A percentile compares a stretch with the other conserved stretches of the same genome.
These are phyloP conservation scores for Salvia miltiorrhiza DNA, from an alignment of 257 asterid species.

Conservation along the genomic window DNA sequence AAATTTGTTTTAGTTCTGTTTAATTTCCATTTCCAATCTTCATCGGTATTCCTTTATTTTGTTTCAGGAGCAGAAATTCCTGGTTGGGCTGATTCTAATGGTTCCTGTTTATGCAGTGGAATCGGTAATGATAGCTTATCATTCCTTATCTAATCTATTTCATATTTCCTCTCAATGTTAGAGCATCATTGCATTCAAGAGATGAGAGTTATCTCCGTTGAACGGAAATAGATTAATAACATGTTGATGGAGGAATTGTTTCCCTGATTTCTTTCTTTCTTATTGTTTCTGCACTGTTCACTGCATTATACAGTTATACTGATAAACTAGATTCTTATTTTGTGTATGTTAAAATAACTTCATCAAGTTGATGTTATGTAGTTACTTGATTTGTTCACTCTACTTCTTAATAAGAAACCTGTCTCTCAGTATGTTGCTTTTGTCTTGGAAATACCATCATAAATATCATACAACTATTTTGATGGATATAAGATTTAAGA, in stretches of 20 bases:
- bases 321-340: background rate
- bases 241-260: background rate
- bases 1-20: background rate
- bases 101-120: conserved; percentile 99
- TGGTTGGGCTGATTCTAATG: conserved; percentile 89
- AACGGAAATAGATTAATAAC: background rate
- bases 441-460: background rate
- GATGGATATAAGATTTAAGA: background rate
- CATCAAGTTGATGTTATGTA: background rate
- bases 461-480: background rate
- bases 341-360: conserved; percentile 3
- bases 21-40: conserved; percentile 4
- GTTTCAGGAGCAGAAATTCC: conserved; percentile 94
- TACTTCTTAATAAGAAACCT: background rate
- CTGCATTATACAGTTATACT: background rate
- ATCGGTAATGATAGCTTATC: conserved; percentile 55
- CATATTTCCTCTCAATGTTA: background rate
- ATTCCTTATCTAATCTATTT: conserved; percentile 9
- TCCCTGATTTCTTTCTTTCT: background rate
- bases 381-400: conserved; percentile 2
- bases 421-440: background rate
- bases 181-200: background rate
- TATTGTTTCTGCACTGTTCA: background rate
- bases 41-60: conserved; percentile 10
- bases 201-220: conserved; percentile 4